These are phyloP conservation scores for Cutaneotrichosporon cavernicola DNA, from an alignment of 1,284 basidiomycete species.

Conservation along the genomic window DNA sequence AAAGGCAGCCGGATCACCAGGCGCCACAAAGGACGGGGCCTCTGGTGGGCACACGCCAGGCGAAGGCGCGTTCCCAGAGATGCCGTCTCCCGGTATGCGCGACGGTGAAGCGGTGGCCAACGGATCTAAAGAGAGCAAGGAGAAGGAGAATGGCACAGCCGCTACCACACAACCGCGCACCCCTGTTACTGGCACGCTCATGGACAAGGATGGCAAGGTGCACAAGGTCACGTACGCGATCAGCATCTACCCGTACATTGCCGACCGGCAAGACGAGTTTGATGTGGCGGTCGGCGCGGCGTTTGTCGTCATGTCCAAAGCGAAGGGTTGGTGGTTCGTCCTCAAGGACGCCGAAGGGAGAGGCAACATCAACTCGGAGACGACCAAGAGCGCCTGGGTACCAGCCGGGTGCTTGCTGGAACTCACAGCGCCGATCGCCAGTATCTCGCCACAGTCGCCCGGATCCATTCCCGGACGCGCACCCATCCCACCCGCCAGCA, in stretches of 20 bases:
- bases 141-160: background rate
- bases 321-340: constrained; percentile 98
- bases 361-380: constrained; percentile 73
- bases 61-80: constrained; percentile 43
- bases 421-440: constrained; percentile 65
- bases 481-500: constrained; percentile 79
- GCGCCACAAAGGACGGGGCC: constrained; percentile 4
- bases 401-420: constrained; percentile 86
- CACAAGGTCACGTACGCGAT: constrained; percentile 54
- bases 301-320: constrained; percentile 88
- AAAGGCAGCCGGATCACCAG: constrained; percentile 19
- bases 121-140: constrained; percentile 6
- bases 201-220: constrained; percentile 45
- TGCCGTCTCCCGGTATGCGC: constrained; percentile 46
- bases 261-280: constrained; percentile 95
- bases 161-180: constrained; percentile 3
- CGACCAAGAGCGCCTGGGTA: constrained; percentile 78
- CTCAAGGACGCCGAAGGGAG: constrained; percentile 85
- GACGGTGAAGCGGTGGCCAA: constrained; percentile 26
- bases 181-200: constrained; percentile 25
- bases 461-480: constrained; percentile 36
- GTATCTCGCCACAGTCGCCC: constrained; percentile 28
- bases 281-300: constrained; percentile 91
- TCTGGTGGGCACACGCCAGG: constrained; percentile 30
- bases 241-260: constrained; percentile 70